A percentile compares a stretch with the other conserved stretches of the same genome.
These are phyloP conservation scores for Geosiphon pyriformis DNA, from an alignment of 192 early-diverging fungal species.

Conservation along the genomic window DNA sequence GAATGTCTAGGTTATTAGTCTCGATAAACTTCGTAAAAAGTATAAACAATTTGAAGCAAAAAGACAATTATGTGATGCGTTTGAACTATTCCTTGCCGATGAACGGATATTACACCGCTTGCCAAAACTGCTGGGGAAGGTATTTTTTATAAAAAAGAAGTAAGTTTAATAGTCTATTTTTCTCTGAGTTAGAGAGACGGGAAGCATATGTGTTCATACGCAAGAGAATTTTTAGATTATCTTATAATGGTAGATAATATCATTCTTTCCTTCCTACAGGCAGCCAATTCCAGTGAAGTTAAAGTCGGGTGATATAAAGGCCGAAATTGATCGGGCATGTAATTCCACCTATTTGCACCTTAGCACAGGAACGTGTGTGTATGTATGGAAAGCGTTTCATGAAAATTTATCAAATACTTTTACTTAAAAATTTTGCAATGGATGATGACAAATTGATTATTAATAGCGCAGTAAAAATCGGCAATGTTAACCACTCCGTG, in stretches of 20 bases:
- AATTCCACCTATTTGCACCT: conserved; percentile 59
- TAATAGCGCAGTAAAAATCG: conserved; percentile 69
- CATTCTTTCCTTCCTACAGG: conserved; percentile 30
- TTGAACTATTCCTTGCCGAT: conserved; percentile 88
- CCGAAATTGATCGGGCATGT: conserved; percentile 55
- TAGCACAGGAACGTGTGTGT: conserved; percentile 59
- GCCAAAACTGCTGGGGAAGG: conserved; percentile 75
- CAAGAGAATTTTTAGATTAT: conserved; percentile 21
- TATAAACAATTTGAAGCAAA: conserved; percentile 78
- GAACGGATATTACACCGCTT: conserved; percentile 69
- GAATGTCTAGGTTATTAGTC: conserved; percentile 65
- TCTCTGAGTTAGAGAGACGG: too few species aligned
- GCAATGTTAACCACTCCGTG: conserved; percentile 51
- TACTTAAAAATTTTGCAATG: conserved; percentile 29
- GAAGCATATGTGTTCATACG: conserved; percentile 19
- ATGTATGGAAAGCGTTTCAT: conserved; percentile 21
- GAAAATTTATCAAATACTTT: conserved; percentile 16
- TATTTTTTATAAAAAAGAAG: conserved; percentile 82
- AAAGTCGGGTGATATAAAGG: conserved; percentile 47
- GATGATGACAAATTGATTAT: conserved; percentile 10
- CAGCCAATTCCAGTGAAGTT: conserved; percentile 71
- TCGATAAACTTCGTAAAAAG: conserved; percentile 72
- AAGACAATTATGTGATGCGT: conserved; percentile 64
- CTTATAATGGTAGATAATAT: conserved; percentile 17
- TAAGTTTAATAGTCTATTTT: too few species aligned